phyloP scores from a whole-genome alignment of 306 rosid species.

The Medicago truncatula region DNA sequence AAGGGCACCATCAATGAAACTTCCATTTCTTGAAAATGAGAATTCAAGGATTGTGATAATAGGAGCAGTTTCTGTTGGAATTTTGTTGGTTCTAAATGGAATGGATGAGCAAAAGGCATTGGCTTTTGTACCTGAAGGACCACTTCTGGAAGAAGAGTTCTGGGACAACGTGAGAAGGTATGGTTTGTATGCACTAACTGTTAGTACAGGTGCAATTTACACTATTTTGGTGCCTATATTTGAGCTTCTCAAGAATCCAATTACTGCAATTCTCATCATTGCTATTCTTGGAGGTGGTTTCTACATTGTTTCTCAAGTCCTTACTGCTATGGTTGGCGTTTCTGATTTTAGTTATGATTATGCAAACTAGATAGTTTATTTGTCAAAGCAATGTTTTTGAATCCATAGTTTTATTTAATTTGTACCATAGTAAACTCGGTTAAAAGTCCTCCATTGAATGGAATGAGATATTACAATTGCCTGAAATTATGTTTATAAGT shows the following conservation, averaged over 20 bases:
- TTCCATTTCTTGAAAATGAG: constrained; percentile 22
- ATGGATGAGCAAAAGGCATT: constrained; percentile 64
- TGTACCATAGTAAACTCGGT: not conserved
- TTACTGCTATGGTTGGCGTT: constrained; percentile 92
- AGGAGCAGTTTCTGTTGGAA: constrained; percentile 77
- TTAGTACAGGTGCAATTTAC: constrained; percentile 86
- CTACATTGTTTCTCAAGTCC: constrained; percentile 72
- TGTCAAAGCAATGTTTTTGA: not conserved
- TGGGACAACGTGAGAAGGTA: constrained; percentile 96
- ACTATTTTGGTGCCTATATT: constrained; percentile 63
- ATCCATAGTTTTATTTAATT: not conserved
- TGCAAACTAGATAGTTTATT: not conserved
- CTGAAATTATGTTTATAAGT: not conserved
- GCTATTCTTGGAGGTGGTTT: constrained; percentile 66
- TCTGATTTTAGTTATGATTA: constrained; percentile 78
- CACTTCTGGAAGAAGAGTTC: constrained; percentile 89
- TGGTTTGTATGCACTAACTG: constrained; percentile 79
- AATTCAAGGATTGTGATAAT: constrained; percentile 52
- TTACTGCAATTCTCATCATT: constrained; percentile 77
- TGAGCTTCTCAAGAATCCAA: constrained; percentile 84
- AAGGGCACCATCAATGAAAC: constrained; percentile 14
- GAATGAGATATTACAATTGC: not conserved
- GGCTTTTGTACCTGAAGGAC: constrained; percentile 96
- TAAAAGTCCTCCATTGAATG: not conserved
- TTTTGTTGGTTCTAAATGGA: constrained; percentile 57